phyloP scores from a whole-genome alignment of 441 rosid species.

The Sinapis alba region DNA sequence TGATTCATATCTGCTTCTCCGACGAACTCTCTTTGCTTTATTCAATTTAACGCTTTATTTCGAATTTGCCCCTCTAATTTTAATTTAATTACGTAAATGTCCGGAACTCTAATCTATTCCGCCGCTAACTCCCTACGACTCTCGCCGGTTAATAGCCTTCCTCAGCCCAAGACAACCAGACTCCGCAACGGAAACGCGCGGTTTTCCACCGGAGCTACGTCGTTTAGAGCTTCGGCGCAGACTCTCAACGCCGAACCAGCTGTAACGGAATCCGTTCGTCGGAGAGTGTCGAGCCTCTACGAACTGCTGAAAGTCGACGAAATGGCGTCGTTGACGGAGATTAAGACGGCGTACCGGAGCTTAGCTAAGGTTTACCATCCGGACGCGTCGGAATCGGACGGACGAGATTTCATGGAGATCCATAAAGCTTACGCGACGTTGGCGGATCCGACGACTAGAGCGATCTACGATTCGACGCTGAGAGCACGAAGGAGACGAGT shows the following conservation, averaged over 20 bases:
- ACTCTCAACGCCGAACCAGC: conserved; percentile 37
- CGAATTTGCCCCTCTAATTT: conserved; percentile 8
- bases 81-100: conserved; percentile 30
- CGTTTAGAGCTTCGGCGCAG: conserved; percentile 37
- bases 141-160: conserved; percentile 27
- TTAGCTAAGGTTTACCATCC: conserved; percentile 86
- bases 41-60: background rate
- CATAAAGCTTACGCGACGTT: conserved; percentile 78
- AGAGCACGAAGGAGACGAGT: conserved; percentile 36
- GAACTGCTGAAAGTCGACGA: conserved; percentile 61
- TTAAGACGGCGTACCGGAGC: conserved; percentile 74
- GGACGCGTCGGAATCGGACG: conserved; percentile 67
- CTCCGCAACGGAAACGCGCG: conserved; percentile 23
- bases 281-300: conserved; percentile 54
- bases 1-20: no score
- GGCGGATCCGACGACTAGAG: conserved; percentile 79
- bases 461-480: conserved; percentile 72
- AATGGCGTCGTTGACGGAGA: conserved; percentile 69
- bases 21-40: background rate
- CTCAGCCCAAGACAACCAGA: conserved; percentile 18
- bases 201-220: conserved; percentile 25
- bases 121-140: conserved; percentile 10
- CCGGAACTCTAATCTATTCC: conserved; percentile 26
- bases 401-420: conserved; percentile 70
- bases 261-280: conserved; percentile 22